Evolutionary conservation across 306 rosid genomes (phyloP), one percentile per base, ranked within the genome.

Genomic region (Lathyrus oleraceus): DNA sequence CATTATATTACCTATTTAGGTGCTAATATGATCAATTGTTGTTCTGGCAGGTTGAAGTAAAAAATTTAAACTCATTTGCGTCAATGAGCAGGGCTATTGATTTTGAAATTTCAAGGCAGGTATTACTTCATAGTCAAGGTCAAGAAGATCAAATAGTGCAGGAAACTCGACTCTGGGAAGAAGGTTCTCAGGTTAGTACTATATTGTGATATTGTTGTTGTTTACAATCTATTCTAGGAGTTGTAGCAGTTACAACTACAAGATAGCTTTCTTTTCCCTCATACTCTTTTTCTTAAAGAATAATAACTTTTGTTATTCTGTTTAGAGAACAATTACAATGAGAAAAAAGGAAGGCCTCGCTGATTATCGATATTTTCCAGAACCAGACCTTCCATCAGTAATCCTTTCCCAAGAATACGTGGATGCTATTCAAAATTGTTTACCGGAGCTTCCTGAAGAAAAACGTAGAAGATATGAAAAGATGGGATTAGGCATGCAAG

Each of bases 341-440:
- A 94, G 99, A 88, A 94, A 87, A 81, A 91, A 94, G 79, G 96
- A 94, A 87, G 96, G 99, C 62, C 97, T 94, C 58, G 82, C 99
- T 69, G 99, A 94, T 87, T 94, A 94, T 80, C 86, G 91, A 81
- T 94, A 94, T 84, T 91, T 88, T 79, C 99, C 99, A 53, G 97
- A 94, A 79, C 97, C 96, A 65, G 98, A 94, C 79, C 97, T 91
- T 71, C 97, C 95, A 6, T 87, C 84, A 40, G 96, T 90, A 78
- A 78, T 81, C 25, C 89, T 94, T 76, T 80, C 87, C 75, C 79
- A 82, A 48, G 91, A 85, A 72, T 91, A 85, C 73, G 88, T 94
- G 69, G 87, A 91, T 77, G 65, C 10, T 69, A 84, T 94, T 45
- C 61, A 21, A 56, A 75, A 73, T 63, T 84, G 91, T 44, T 78